Percentiles rank a stretch among this genome's conserved stretches.
Evolutionary conservation across 768 basidiomycete genomes (phyloP).

Genomic region (Boletus rubescentipes): DNA sequence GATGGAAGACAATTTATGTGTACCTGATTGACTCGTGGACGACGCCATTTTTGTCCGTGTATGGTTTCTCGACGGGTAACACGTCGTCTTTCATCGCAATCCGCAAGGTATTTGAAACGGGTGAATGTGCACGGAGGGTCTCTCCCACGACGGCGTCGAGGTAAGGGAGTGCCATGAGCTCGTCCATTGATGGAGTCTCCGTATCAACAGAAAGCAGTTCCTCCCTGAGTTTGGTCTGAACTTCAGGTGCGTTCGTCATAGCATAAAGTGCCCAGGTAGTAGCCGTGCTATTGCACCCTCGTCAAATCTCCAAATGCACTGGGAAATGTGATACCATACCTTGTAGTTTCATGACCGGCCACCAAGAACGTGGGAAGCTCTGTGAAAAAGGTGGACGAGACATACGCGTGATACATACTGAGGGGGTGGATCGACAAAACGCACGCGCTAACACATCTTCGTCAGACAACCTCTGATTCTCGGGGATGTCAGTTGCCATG

Average conservation of each 20-base stretch:
- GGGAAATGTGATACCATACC: slow-evolving; percentile 26
- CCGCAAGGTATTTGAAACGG: slow-evolving; percentile 45
- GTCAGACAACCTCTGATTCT: slow-evolving; percentile 56
- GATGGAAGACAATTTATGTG: background rate
- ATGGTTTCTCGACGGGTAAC: slow-evolving; percentile 47
- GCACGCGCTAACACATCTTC: slow-evolving; percentile 58
- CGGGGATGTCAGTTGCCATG: slow-evolving; percentile 56
- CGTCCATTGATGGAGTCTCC: slow-evolving; percentile 66
- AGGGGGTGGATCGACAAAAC: slow-evolving; percentile 13
- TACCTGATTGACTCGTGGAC: slow-evolving; percentile 41
- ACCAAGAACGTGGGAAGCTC: slow-evolving; percentile 62
- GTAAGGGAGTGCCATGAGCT: slow-evolving; percentile 62
- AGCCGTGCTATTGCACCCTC: slow-evolving; percentile 27
- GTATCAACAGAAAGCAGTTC: slow-evolving; percentile 53
- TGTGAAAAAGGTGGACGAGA: slow-evolving; percentile 17
- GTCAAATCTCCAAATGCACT: background rate
- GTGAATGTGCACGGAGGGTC: slow-evolving; percentile 49
- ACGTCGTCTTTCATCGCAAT: slow-evolving; percentile 53
- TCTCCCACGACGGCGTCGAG: slow-evolving; percentile 67
- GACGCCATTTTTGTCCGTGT: slow-evolving; percentile 43
- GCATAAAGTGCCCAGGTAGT: slow-evolving; percentile 60
- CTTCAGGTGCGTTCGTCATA: slow-evolving; percentile 45
- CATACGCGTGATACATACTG: no score
- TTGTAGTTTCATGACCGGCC: slow-evolving; percentile 60
- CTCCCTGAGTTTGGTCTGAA: slow-evolving; percentile 56